phyloP scores from a whole-genome alignment of 805 yeast genomes.

The Nadsonia fulvescens region DNA sequence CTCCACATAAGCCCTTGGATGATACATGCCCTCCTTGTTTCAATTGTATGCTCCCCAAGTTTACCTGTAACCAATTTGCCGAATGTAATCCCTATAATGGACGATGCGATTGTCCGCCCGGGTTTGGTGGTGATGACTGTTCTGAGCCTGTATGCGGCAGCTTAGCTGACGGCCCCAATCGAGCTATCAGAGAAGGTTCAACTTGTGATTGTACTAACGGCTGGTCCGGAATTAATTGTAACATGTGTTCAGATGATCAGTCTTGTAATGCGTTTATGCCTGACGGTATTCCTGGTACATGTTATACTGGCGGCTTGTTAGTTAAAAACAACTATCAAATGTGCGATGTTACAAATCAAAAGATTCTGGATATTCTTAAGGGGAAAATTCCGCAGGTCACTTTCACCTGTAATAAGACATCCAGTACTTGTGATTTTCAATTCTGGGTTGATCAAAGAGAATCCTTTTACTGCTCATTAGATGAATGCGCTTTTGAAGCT shows the following conservation, averaged over 20 bases:
- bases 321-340: slow-evolving; percentile 71
- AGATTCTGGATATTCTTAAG: slow-evolving; percentile 59
- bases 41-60: slow-evolving; percentile 85
- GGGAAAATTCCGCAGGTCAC: slow-evolving; percentile 85
- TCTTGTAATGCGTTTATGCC: slow-evolving; percentile 84
- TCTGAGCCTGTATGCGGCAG: slow-evolving; percentile 77
- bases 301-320: slow-evolving; percentile 70
- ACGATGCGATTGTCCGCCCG: slow-evolving; percentile 77
- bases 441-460: slow-evolving; percentile 90
- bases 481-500: slow-evolving; percentile 51
- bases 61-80: slow-evolving; percentile 79
- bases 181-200: slow-evolving; percentile 40
- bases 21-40: slow-evolving; percentile 77
- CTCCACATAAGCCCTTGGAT: too few species aligned
- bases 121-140: slow-evolving; percentile 91
- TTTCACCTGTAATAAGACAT: slow-evolving; percentile 62
- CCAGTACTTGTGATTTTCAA: slow-evolving; percentile 65
- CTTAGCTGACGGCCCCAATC: slow-evolving; percentile 38
- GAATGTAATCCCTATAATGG: slow-evolving; percentile 80
- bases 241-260: slow-evolving; percentile 49
- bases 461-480: slow-evolving; percentile 75
- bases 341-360: slow-evolving; percentile 83
- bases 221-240: slow-evolving; percentile 92
- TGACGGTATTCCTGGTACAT: slow-evolving; percentile 66
- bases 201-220: slow-evolving; percentile 65